A percentile compares a stretch with the other conserved stretches of the same genome.
phyloP scores from a whole-genome alignment of 2,329 filamentous ascomycete species.

The Pseudogymnoascus sp. region DNA sequence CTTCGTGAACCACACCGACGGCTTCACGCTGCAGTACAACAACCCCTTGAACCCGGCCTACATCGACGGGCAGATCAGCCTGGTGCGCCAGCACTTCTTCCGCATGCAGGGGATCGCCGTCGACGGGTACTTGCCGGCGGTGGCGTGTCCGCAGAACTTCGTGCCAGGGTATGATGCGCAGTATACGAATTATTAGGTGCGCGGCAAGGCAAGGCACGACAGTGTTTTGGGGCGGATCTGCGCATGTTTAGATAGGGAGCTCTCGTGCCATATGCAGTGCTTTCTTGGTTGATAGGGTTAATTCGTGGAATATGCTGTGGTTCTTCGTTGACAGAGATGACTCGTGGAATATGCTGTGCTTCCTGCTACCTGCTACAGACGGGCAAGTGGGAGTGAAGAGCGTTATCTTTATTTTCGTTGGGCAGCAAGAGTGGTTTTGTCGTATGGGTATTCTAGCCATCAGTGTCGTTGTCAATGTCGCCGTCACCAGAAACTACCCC shows the following conservation, averaged over 20 bases:
- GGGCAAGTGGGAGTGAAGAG: neutral
- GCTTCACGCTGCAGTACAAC: conserved; percentile 41
- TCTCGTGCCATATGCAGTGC: neutral
- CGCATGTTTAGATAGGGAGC: neutral
- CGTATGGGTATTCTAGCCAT: neutral
- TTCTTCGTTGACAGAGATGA: neutral
- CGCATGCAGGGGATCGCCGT: conserved; percentile 34
- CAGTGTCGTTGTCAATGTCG: neutral
- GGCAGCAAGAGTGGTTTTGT: neutral
- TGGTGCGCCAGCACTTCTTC: conserved; percentile 41
- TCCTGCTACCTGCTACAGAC: neutral
- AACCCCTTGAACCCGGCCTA: conserved; percentile 37
- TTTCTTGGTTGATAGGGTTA: too few relatives aligned
- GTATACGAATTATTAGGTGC: conserved; percentile 16
- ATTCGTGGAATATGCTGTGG: neutral
- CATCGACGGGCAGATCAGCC: conserved; percentile 35
- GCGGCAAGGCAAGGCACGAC: neutral
- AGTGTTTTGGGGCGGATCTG: neutral
- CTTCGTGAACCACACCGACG: conserved; percentile 41
- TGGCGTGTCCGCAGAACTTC: conserved; percentile 34
- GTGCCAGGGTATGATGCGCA: conserved; percentile 24
- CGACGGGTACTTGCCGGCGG: conserved; percentile 33
- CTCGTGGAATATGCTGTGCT: neutral
- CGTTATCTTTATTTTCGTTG: conserved; percentile 7
- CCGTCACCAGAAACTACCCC: neutral